phyloP scores from a whole-genome alignment of 257 asterid species.

The Plectranthus barbatus region DNA sequence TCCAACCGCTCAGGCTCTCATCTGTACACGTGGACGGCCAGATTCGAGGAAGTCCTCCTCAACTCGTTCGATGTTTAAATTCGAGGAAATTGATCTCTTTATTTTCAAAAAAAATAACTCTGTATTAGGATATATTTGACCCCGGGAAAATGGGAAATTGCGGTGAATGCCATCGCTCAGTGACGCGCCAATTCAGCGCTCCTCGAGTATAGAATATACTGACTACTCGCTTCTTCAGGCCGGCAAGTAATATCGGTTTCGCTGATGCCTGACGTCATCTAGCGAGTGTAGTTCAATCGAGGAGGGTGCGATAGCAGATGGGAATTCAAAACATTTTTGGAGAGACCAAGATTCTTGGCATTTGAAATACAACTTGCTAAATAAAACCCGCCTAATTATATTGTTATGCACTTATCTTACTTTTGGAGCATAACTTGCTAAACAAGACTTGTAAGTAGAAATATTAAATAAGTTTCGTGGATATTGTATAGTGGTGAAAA shows the following conservation, averaged over 20 bases:
- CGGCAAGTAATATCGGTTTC: slow-evolving; percentile 1
- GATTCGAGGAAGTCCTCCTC: not conserved
- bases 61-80: slow-evolving; percentile 15
- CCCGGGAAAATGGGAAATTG: too few relatives aligned
- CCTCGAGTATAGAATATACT: not conserved
- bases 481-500: too few relatives aligned
- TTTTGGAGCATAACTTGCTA: too few relatives aligned
- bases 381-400: too few relatives aligned
- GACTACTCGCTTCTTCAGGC: not conserved
- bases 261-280: not conserved
- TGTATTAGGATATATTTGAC: too few relatives aligned
- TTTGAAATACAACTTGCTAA: not conserved
- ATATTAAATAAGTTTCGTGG: too few relatives aligned
- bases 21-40: not conserved
- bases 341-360: not conserved
- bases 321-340: too few relatives aligned
- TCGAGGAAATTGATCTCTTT: not conserved
- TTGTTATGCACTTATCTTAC: too few relatives aligned
- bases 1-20: not conserved
- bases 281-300: not conserved
- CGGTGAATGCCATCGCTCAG: too few relatives aligned
- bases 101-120: too few relatives aligned
- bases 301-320: too few relatives aligned
- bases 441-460: too few relatives aligned
- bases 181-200: not conserved